Evolutionary conservation across 768 basidiomycete genomes (phyloP), one percentile per base, ranked within the genome.

Genomic region (Termitomyces sp.): DNA sequence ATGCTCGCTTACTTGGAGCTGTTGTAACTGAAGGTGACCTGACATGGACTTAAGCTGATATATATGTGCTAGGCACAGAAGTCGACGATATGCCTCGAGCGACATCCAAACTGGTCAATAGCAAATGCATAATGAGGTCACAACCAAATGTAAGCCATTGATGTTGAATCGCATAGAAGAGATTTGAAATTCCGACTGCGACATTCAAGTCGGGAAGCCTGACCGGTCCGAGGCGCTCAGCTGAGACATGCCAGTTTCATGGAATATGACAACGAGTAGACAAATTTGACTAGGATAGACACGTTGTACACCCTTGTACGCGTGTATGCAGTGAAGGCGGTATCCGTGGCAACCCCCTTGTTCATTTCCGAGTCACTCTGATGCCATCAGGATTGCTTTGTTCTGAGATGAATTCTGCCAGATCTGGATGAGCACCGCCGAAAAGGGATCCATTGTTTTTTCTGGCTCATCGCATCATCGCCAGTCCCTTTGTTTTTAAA

Each of bases 261-360:
- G 49, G 33, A 34, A 50, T 33, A 12, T 33, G 28, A n/a, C 18
- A 29, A 47, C 8, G 46, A 29, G 24, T 45, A 18, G 28, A 29
- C 47, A 31, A 29, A n/a, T 48, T 5, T 48, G n/a, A n/a, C n/a
- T n/a, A n/a, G n/a, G n/a, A 20, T n/a, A 29, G 16, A 31, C 47
- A 31, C 10, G 28, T 29, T 48, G 46, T 47, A n/a, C 4, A 44
- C 22, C n/a, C 42, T 44, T 44, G 20, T 26, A n/a, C n/a, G 24
- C 12, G 41, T 46, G 26, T 16, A 46, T 28, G 26, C 16, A 18
- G 28, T 47, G 28, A 29, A 28, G 20, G 39, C 46, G 34, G 57
- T 62, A 55, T 55, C 60, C 24, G 29, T 59, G 31, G 33, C 57
- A 57, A 62, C 59, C 59, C 59, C 59, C 45, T 60, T 62, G 59